Base-by-base conservation (phyloP, 2,329 filamentous ascomycete genomes). In the Pseudopithomyces maydicus region DNA sequence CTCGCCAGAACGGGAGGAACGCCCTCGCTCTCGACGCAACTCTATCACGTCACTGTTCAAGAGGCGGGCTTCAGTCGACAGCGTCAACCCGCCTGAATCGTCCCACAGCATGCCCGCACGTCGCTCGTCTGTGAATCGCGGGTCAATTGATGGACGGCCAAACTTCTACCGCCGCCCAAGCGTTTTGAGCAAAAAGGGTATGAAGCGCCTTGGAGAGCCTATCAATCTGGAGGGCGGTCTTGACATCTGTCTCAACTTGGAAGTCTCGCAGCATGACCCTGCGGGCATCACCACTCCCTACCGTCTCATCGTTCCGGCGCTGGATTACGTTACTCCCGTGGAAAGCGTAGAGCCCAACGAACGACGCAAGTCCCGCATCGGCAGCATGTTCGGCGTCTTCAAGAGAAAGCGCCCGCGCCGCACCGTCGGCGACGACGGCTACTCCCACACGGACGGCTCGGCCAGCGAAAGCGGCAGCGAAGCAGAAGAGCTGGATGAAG, bases 221-320 rank as follows among this genome's bases (percentile, higher is more conserved):
- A 80, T 98, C 57, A 87, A 97, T 70, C 81, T 97, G 0, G 86
- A 95, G 71, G 90, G 89, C 29, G 92, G 92, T 0, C 80, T 99
- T 10, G 92, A 97, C 63, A 88, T 99, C 35, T 90, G 87, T 49
- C 78, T 99, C 42, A 97, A 97, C 67, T 87, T 97, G 60, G 95
- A 99, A 77, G 87, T 97, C 59, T 92, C 89, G 67, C 85, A 90
- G 43, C 87, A 86, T 61, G 92, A 99, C 67, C 94, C 95, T 0
- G 84, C 90, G 0, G 96, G 95, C 14, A 92, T 91, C 62, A 99
- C 95, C 0, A 85, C 87, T 49, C 91, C 92, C 8, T 99, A 99
- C 74, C 84, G 92, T 38, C 79, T 99, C 5, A 83, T 98, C 1
- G 88, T 99, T 5, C 95, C 96, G 11, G 86, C 87, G 52, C 79